Conservation (phyloP, 78 protist genomes). For the Dictyostelium purpureum region DNA sequence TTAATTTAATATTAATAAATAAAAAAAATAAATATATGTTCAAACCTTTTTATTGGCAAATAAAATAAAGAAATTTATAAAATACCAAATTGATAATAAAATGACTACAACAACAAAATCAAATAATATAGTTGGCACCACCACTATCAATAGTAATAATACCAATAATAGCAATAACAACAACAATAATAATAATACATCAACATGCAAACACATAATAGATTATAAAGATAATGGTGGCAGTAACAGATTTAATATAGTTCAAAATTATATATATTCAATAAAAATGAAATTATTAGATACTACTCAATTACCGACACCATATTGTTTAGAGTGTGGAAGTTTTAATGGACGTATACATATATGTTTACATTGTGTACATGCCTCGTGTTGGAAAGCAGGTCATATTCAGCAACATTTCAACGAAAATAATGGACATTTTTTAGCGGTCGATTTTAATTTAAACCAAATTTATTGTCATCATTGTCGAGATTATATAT, state of each 20-base stretch:
- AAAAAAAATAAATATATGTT: not conserved
- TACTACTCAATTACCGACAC: conserved; percentile 18
- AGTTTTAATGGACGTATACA: conserved; percentile 58
- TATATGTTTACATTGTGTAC: conserved; percentile 57
- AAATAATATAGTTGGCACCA: no score
- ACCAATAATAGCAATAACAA: no score
- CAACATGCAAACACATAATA: conserved; percentile 46
- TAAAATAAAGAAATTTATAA: no score
- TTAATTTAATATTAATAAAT: no score
- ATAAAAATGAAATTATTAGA: not conserved
- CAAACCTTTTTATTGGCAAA: no score
- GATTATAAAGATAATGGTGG: conserved; percentile 14
- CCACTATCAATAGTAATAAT: no score
- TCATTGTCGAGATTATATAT: conserved; percentile 69
- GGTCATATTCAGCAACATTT: conserved; percentile 27
- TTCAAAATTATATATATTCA: conserved; percentile 7
- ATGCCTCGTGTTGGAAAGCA: conserved; percentile 22
- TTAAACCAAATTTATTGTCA: conserved; percentile 55
- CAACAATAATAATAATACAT: not conserved
- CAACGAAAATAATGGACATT: not conserved
- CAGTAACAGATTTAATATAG: not conserved
- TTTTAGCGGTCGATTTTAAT: conserved; percentile 36
- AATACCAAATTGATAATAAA: no score
- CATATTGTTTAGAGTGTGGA: conserved; percentile 25
- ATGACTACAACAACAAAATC: not conserved